Base-by-base conservation (phyloP, 78 protist species). In the slime mould (Dictyostelium discoideum) region DNA sequence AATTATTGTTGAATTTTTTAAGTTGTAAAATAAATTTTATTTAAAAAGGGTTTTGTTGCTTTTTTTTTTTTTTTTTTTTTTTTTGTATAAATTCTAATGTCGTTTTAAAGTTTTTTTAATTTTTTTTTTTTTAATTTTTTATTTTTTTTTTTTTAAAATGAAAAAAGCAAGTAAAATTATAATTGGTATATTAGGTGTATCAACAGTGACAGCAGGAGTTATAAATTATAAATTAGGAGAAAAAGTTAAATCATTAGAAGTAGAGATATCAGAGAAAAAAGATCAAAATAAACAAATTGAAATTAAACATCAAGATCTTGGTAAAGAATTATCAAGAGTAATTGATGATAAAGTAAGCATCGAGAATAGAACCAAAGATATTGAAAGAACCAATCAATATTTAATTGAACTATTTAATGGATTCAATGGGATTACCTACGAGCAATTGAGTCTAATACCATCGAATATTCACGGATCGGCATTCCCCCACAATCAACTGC, bases 391-490 rank as follows among this genome's bases (percentile, higher is more conserved):
- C 20, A 74, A 74, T 37, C 24, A 74, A 26, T 74, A 74, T 74
- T 37, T 74, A 18, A 74, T 32, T 1, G 48, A 37, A 1, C 5
- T 74, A 18, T 74, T 74, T 5, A 74, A 37, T 74, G 42, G 39
- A 74, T 16, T 74, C 5, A 73, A 24, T 29, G n/a, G 42, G 4
- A 20, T 29, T 1, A 74, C 42, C 1, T 39, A 39, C 44, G 84
- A 42, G 0, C 60, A 42, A 78, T 7, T 78, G 26, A 78, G 44
- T 20, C n/a, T 26, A 18, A 24, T 46, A 16, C 84, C 67, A 46
- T 44, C 37, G 42, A 81, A 81, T 3, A 3, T 60, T 5, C 87
- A 84, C 26, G 95, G 95, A 3, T 26, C 85, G 10, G 84, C 95
- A 32, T 40, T 80, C 6, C 95, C 95, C 0, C 5, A 0, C 0